A percentile compares a stretch with the other conserved stretches of the same genome.
These are phyloP conservation scores for Solanum pinnatisectum DNA, from an alignment of 257 asterid species.

Conservation along the genomic window DNA sequence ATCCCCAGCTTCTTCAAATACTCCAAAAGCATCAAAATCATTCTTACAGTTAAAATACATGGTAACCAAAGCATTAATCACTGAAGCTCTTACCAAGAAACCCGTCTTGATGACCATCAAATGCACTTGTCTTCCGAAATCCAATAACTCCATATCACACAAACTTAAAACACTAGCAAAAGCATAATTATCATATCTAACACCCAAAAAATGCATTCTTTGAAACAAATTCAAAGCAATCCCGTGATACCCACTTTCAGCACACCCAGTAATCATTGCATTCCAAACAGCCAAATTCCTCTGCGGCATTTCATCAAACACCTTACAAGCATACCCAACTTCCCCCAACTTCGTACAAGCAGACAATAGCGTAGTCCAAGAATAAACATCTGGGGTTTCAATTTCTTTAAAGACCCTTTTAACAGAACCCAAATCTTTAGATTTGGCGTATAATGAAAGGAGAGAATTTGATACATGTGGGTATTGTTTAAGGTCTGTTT, in stretches of 20 bases:
- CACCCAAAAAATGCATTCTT: slow-evolving; percentile 49
- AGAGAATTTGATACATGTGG: slow-evolving; percentile 59
- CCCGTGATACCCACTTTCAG: slow-evolving; percentile 28
- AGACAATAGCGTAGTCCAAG: slow-evolving; percentile 60
- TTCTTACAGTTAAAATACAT: slow-evolving; percentile 55
- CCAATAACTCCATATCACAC: slow-evolving; percentile 34
- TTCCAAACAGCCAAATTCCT: slow-evolving; percentile 67
- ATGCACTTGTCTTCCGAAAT: slow-evolving; percentile 66
- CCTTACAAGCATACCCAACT: slow-evolving; percentile 32
- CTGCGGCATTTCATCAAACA: slow-evolving; percentile 58
- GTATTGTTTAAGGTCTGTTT: slow-evolving; percentile 36
- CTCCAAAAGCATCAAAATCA: slow-evolving; percentile 33
- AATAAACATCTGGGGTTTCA: slow-evolving; percentile 58
- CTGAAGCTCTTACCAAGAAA: slow-evolving; percentile 43
- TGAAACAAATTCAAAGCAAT: slow-evolving; percentile 41
- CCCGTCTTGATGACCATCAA: slow-evolving; percentile 55
- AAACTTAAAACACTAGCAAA: slow-evolving; percentile 70
- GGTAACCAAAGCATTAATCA: slow-evolving; percentile 59
- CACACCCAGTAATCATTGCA: slow-evolving; percentile 78
- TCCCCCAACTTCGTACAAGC: slow-evolving; percentile 71
- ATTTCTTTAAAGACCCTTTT: slow-evolving; percentile 49
- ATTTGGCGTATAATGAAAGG: slow-evolving; percentile 56
- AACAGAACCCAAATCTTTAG: slow-evolving; percentile 40
- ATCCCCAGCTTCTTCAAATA: slow-evolving; percentile 43
- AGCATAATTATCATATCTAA: slow-evolving; percentile 55